A percentile compares a stretch with the other conserved stretches of the same genome.
Conservation (phyloP, 2,329 filamentous ascomycete genomes). For the Trichoderma pleuroti region DNA sequence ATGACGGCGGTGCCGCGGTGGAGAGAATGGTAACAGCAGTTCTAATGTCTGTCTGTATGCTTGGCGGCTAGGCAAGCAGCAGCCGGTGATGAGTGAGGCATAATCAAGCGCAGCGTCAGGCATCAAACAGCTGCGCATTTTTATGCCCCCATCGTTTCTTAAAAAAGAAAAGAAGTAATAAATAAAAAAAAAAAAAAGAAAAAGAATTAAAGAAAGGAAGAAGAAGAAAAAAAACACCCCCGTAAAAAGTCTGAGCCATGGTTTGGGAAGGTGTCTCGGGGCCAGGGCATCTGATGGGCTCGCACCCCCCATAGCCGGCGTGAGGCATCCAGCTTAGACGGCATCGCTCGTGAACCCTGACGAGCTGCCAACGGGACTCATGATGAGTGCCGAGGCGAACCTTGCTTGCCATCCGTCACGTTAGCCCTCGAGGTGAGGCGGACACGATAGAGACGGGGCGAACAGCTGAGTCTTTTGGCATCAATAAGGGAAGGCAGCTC, state of each 20-base stretch:
- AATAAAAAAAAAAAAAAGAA: not conserved
- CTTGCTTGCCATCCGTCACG: not conserved
- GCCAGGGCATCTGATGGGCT: not conserved
- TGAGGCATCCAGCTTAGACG: conserved; percentile 1
- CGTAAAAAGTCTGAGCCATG: not conserved
- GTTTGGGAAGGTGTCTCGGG: conserved; percentile 10
- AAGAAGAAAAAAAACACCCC: not conserved
- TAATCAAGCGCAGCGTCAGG: conserved; percentile 3
- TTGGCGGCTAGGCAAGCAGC: conserved; percentile 9
- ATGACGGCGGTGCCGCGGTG: not conserved
- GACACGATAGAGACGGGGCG: conserved; percentile 3
- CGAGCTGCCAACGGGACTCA: not conserved
- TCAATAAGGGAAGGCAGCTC: conserved; percentile 1
- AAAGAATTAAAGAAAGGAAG: not conserved
- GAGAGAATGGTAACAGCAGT: not conserved
- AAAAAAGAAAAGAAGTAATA: not conserved
- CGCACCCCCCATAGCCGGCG: not conserved
- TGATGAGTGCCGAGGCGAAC: not conserved
- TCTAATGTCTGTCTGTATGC: not conserved
- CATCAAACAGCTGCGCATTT: conserved; percentile 2
- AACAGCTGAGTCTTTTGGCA: conserved; percentile 14
- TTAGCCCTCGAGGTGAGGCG: not conserved
- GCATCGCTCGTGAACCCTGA: not conserved
- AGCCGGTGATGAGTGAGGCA: not conserved
- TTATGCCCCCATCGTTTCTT: not conserved